These are phyloP conservation scores for Acanthochlamys bracteata DNA, from an alignment of 106 monocot genomes.

Conservation along the genomic window DNA sequence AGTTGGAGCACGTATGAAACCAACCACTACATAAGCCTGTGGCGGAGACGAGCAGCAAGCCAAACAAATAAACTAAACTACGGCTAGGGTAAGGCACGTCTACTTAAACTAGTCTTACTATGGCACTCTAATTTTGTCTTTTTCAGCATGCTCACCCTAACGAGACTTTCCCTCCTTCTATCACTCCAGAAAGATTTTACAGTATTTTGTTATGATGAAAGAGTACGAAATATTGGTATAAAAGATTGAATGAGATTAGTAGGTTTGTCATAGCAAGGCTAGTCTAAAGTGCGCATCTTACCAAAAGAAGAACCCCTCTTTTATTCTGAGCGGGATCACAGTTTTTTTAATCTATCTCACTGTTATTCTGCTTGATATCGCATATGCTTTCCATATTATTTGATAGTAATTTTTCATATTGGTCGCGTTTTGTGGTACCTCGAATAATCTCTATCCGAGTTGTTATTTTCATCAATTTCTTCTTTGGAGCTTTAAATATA, in stretches of 20 bases:
- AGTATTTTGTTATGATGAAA: not conserved
- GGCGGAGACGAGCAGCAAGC: not conserved
- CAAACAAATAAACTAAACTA: not conserved
- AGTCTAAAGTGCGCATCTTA: not conserved
- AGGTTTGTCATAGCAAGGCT: conserved; percentile 2
- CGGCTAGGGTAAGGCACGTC: not conserved
- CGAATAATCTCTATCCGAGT: too few relatives aligned
- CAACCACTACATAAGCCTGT: not conserved
- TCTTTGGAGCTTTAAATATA: too few relatives aligned
- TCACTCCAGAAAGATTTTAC: not conserved
- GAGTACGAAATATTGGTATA: not conserved
- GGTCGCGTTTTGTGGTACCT: too few relatives aligned
- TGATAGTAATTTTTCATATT: too few relatives aligned
- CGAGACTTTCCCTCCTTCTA: not conserved
- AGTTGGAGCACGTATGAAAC: not conserved
- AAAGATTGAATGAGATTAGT: conserved; percentile 4
- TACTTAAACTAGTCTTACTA: not conserved
- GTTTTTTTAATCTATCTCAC: too few relatives aligned
- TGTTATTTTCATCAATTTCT: too few relatives aligned
- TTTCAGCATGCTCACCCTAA: not conserved
- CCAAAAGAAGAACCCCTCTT: too few relatives aligned
- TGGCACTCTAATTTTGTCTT: not conserved
- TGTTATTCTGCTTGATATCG: too few relatives aligned
- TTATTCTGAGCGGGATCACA: too few relatives aligned
- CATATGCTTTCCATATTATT: too few relatives aligned